Conservation (phyloP, 345 rosid species). For the Eutrema japonicum region DNA sequence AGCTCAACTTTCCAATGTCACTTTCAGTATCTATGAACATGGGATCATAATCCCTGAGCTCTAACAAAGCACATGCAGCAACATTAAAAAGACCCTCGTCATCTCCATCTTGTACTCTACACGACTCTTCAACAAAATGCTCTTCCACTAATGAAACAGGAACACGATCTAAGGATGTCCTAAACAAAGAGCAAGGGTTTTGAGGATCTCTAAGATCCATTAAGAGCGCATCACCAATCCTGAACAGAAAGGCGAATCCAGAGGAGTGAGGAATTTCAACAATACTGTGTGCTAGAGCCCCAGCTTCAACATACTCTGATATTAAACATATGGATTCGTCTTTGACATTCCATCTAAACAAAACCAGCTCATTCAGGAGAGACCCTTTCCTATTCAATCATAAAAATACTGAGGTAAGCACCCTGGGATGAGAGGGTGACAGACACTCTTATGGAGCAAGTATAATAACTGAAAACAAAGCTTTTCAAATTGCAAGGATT, state of each 20-base stretch:
- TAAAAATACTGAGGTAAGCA: slow-evolving; percentile 36
- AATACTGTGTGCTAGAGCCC: slow-evolving; percentile 75
- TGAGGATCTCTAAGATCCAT: slow-evolving; percentile 94
- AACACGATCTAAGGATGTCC: slow-evolving; percentile 70
- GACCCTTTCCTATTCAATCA: slow-evolving; percentile 70
- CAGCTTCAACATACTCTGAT: slow-evolving; percentile 70
- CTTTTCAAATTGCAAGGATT: slow-evolving; percentile 36
- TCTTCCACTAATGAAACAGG: slow-evolving; percentile 71
- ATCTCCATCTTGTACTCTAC: slow-evolving; percentile 76
- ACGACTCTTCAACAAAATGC: slow-evolving; percentile 73
- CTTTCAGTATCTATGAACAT: slow-evolving; percentile 88
- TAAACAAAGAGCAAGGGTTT: slow-evolving; percentile 69
- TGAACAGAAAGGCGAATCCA: slow-evolving; percentile 89
- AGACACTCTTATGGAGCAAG: slow-evolving; percentile 23
- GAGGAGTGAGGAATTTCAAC: slow-evolving; percentile 82
- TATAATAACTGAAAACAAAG: slow-evolving; percentile 34
- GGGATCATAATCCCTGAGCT: slow-evolving; percentile 93
- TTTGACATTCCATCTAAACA: slow-evolving; percentile 71
- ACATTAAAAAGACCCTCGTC: slow-evolving; percentile 95
- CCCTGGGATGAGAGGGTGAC: slow-evolving; percentile 31
- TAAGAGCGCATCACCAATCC: slow-evolving; percentile 91
- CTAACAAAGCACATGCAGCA: slow-evolving; percentile 93
- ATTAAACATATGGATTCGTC: slow-evolving; percentile 58
- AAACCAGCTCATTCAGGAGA: slow-evolving; percentile 65
- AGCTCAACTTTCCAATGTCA: slow-evolving; percentile 52